These are phyloP conservation scores for Blastobotrys chiropterorum DNA, from an alignment of 805 yeast species.

Conservation along the genomic window DNA sequence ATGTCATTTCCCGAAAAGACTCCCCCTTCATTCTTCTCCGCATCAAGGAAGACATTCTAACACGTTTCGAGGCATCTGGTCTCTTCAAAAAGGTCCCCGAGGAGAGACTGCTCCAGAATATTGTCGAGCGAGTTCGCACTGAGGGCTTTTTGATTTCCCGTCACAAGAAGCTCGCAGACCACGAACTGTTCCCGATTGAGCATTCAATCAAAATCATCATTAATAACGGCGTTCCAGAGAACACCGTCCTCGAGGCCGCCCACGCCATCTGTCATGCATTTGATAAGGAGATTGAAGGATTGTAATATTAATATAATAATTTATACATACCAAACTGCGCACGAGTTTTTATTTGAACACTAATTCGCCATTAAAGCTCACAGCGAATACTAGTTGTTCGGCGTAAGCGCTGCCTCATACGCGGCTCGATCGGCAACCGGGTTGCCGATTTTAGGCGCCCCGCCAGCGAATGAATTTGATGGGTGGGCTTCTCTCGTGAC, in stretches of 20 bases:
- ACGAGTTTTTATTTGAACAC: no score
- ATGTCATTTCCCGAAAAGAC: conserved; percentile 47
- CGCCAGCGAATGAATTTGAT: background rate
- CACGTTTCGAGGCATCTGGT: conserved; percentile 15
- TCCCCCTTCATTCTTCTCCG: conserved; percentile 70
- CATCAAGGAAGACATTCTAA: conserved; percentile 35
- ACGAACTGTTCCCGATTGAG: conserved; percentile 64
- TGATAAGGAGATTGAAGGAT: background rate
- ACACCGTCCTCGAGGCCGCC: conserved; percentile 42
- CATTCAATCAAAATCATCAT: conserved; percentile 53
- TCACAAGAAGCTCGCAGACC: conserved; percentile 56
- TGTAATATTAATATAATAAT: background rate
- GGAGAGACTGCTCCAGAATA: conserved; percentile 48
- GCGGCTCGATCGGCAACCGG: no score
- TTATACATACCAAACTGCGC: no score
- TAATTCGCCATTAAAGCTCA: no score
- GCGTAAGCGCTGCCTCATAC: no score
- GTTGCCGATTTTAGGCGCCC: background rate
- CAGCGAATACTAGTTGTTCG: no score
- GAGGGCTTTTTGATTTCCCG: conserved; percentile 59
- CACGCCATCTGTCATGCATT: conserved; percentile 26
- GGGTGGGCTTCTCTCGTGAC: background rate
- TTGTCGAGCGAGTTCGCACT: conserved; percentile 51
- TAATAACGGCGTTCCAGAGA: conserved; percentile 35
- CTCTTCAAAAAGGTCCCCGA: conserved; percentile 13